phyloP scores from a whole-genome alignment of 345 rosid species.

The Brassica cretica region DNA sequence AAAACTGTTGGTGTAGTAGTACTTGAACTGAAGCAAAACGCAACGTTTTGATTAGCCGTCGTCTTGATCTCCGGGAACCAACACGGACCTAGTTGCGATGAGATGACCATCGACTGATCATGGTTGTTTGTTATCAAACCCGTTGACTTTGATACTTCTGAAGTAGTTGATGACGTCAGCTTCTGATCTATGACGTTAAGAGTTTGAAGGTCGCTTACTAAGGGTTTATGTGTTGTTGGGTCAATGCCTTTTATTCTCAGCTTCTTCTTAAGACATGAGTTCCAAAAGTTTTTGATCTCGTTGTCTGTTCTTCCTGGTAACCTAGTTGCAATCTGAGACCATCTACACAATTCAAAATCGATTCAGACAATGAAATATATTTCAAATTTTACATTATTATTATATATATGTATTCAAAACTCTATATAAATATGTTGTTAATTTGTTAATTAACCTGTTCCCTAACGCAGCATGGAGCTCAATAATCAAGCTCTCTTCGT shows the following conservation, averaged over 20 bases:
- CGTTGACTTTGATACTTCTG: constrained; percentile 40
- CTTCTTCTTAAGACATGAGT: constrained; percentile 66
- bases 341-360: constrained; percentile 38
- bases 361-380: neutral
- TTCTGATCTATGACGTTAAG: constrained; percentile 44
- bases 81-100: constrained; percentile 31
- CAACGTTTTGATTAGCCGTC: constrained; percentile 32
- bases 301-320: constrained; percentile 67
- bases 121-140: constrained; percentile 28
- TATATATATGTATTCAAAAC: neutral
- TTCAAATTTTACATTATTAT: neutral
- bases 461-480: constrained; percentile 65
- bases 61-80: constrained; percentile 20
- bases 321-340: constrained; percentile 69
- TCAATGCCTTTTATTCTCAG: constrained; percentile 48
- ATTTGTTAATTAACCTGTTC: constrained; percentile 43
- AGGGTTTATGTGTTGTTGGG: constrained; percentile 41
- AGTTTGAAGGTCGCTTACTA: constrained; percentile 50
- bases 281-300: constrained; percentile 71
- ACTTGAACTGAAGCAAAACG: constrained; percentile 46
- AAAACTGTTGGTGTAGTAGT: constrained; percentile 42
- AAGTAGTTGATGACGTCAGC: constrained; percentile 24
- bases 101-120: constrained; percentile 38
- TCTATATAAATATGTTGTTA: neutral
- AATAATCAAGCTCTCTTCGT: constrained; percentile 60